Conservation (phyloP, 345 rosid genomes). For the Populus davidiana region DNA sequence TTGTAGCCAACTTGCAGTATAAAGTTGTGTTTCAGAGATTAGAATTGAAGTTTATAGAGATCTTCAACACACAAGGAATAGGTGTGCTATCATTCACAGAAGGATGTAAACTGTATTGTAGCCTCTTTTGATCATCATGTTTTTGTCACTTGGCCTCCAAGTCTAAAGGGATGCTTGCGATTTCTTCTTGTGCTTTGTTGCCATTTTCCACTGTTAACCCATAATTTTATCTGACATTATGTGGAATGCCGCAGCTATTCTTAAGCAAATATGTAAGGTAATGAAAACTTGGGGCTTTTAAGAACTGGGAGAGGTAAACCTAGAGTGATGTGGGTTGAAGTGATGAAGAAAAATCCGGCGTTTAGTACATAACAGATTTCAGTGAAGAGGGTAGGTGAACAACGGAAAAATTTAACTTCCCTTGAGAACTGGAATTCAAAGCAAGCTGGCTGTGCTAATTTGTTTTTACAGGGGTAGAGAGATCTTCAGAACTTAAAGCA, state of each 20-base stretch:
- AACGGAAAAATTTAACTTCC: not conserved
- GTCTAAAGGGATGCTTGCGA: not conserved
- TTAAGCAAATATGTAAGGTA: not conserved
- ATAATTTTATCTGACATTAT: not conserved
- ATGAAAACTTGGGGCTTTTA: not conserved
- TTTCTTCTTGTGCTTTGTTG: not conserved
- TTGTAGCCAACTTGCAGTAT: not conserved
- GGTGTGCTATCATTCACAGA: not conserved
- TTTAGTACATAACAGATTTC: not conserved
- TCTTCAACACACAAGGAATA: not conserved
- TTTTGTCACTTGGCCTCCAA: not conserved
- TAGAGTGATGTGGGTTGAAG: not conserved
- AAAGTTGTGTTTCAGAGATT: not conserved
- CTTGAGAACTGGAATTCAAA: not conserved
- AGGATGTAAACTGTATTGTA: not conserved
- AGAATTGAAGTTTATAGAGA: not conserved
- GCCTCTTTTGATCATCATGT: not conserved
- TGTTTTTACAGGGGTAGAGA: not conserved
- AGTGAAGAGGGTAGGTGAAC: not conserved
- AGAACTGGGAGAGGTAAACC: not conserved
- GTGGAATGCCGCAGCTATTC: not conserved
- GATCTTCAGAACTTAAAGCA: not conserved
- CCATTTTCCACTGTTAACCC: not conserved
- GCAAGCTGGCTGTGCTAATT: not conserved
- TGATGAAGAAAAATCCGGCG: not conserved